Evolutionary conservation across 495 filamentous ascomycete genomes (phyloP).

Genomic region (Penicillium longicatenatum): DNA sequence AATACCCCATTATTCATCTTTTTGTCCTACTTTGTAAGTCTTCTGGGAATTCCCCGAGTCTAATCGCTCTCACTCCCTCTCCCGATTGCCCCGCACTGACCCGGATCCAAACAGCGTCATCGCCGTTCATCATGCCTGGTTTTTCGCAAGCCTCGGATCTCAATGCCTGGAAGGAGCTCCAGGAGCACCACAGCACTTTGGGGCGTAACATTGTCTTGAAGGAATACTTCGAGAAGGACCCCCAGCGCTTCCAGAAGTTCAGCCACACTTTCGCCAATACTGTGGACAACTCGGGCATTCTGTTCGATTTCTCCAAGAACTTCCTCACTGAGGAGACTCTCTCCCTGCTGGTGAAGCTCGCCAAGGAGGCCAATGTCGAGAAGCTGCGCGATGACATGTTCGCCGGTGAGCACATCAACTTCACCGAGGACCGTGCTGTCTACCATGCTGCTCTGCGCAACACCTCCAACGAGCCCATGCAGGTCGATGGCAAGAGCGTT

Average conservation of each 20-base stretch:
- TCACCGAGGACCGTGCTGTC: slow-evolving; percentile 94
- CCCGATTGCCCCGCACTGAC: slow-evolving; percentile 41
- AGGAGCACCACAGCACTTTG: slow-evolving; percentile 80
- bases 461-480: slow-evolving; percentile 78
- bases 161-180: slow-evolving; percentile 81
- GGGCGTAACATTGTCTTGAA: slow-evolving; percentile 90
- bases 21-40: slow-evolving; percentile 13
- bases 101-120: slow-evolving; percentile 17
- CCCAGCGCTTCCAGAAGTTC: slow-evolving; percentile 87
- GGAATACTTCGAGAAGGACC: slow-evolving; percentile 87
- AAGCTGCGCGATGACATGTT: slow-evolving; percentile 97
- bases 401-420: slow-evolving; percentile 96
- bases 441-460: slow-evolving; percentile 96
- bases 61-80: not conserved
- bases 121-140: slow-evolving; percentile 48
- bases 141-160: slow-evolving; percentile 81
- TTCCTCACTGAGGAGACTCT: slow-evolving; percentile 92
- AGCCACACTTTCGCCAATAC: slow-evolving; percentile 80
- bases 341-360: slow-evolving; percentile 80
- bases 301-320: slow-evolving; percentile 99
- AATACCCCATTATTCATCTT: slow-evolving; percentile 11
- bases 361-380: slow-evolving; percentile 87
- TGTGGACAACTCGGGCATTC: slow-evolving; percentile 75
- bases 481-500: slow-evolving; percentile 93
- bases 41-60: slow-evolving; percentile 5